These are phyloP conservation scores for Echites panduratus DNA, from an alignment of 257 asterid genomes.

Conservation along the genomic window DNA sequence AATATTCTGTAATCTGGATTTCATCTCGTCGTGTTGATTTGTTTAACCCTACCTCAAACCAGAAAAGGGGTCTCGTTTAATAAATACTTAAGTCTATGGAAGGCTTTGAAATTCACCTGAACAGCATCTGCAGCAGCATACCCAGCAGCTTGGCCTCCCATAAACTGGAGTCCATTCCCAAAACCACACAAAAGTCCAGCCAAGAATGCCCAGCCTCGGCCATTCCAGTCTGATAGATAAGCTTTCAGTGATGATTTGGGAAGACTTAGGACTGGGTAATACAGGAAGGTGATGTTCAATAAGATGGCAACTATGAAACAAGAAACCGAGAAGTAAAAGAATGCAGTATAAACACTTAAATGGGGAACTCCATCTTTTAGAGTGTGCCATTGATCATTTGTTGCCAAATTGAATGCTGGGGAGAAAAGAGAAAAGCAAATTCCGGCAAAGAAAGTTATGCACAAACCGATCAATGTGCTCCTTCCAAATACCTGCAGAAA, in stretches of 20 bases:
- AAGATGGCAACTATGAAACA: slow-evolving; percentile 62
- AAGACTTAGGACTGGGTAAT: slow-evolving; percentile 50
- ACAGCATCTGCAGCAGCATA: slow-evolving; percentile 99
- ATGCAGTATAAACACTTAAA: slow-evolving; percentile 72
- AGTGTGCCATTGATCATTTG: slow-evolving; percentile 89
- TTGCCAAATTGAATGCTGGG: slow-evolving; percentile 89
- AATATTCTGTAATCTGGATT: background rate
- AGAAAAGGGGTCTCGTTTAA: background rate
- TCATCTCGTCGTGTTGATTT: too few relatives aligned
- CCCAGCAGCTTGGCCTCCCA: slow-evolving; percentile 99
- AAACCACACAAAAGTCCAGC: slow-evolving; percentile 88
- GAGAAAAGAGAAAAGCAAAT: slow-evolving; percentile 78
- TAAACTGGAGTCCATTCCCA: slow-evolving; percentile 96
- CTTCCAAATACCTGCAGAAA: slow-evolving; percentile 70
- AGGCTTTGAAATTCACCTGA: slow-evolving; percentile 42
- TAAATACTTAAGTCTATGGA: background rate
- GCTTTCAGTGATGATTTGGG: slow-evolving; percentile 74
- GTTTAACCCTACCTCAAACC: too few relatives aligned
- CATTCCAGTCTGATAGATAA: slow-evolving; percentile 76
- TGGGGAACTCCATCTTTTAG: slow-evolving; percentile 60
- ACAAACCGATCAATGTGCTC: slow-evolving; percentile 68
- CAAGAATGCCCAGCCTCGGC: slow-evolving; percentile 84
- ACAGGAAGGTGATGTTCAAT: slow-evolving; percentile 65
- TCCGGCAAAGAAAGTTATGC: slow-evolving; percentile 79
- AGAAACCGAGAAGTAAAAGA: slow-evolving; percentile 84